Evolutionary conservation across 805 yeast species (phyloP).

Genomic region (Starmerella khaoyaiensis): DNA sequence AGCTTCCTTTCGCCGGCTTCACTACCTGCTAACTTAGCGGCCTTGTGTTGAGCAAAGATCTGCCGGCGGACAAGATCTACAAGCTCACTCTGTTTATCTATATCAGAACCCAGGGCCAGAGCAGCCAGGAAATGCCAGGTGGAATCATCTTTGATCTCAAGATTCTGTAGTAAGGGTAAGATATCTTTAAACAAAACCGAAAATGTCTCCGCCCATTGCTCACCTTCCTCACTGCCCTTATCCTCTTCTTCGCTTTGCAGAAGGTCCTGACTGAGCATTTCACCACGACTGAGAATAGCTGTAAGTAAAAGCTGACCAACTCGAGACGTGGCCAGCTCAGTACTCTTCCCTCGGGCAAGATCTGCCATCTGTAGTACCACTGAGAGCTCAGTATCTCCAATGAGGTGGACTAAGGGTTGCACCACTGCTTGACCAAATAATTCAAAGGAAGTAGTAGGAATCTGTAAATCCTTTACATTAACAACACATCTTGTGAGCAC

Average conservation of each 20-base stretch:
- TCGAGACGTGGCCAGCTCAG: conserved; percentile 42
- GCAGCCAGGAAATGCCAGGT: conserved; percentile 97
- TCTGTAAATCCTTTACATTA: conserved; percentile 65
- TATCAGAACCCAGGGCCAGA: conserved; percentile 79
- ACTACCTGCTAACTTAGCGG: conserved; percentile 35
- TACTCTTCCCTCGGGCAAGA: conserved; percentile 55
- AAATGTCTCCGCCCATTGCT: conserved; percentile 68
- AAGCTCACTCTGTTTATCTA: conserved; percentile 75
- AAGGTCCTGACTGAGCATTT: conserved; percentile 73
- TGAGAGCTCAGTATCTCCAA: conserved; percentile 66
- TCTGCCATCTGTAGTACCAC: conserved; percentile 68
- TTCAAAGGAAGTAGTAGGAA: conserved; percentile 32
- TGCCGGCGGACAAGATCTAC: conserved; percentile 90
- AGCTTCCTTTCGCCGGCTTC: conserved; percentile 46
- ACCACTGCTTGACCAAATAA: conserved; percentile 68
- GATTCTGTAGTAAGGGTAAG: conserved; percentile 60
- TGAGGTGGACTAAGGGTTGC: conserved; percentile 69
- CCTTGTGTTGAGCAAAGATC: conserved; percentile 67
- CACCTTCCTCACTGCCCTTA: conserved; percentile 25
- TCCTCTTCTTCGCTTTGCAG: conserved; percentile 30
- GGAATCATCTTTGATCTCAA: conserved; percentile 57
- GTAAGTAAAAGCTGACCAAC: conserved; percentile 80
- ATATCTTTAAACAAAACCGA: conserved; percentile 67
- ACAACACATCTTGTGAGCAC: conserved; percentile 66
- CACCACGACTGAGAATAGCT: conserved; percentile 82